These are phyloP conservation scores for Laetiporus sulphureus DNA, from an alignment of 1,284 basidiomycete genomes.

Conservation along the genomic window DNA sequence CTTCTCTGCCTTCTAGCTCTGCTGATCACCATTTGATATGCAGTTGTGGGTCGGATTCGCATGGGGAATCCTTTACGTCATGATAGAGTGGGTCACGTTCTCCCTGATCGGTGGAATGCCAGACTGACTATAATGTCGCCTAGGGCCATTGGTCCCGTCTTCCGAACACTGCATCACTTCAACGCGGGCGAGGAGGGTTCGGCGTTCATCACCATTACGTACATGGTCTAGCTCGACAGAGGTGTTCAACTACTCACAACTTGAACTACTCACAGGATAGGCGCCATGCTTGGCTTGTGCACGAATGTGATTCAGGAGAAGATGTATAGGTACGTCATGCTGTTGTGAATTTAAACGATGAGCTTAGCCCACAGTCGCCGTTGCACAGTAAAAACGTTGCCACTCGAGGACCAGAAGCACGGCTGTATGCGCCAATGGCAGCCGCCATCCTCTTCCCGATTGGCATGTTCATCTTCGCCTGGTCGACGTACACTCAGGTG, in stretches of 20 bases:
- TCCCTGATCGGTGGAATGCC: not conserved
- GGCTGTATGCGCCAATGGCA: slow-evolving; percentile 60
- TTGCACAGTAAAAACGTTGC: slow-evolving; percentile 42
- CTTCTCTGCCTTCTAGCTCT: not conserved
- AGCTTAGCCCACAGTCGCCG: not conserved
- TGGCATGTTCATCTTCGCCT: slow-evolving; percentile 64
- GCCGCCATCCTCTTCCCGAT: slow-evolving; percentile 58
- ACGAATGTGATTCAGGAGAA: slow-evolving; percentile 5
- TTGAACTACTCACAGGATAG: not conserved
- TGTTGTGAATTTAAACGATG: not conserved
- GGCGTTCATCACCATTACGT: slow-evolving; percentile 56
- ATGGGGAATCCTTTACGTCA: slow-evolving; percentile 73
- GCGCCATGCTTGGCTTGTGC: slow-evolving; percentile 1
- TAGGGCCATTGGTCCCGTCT: slow-evolving; percentile 59
- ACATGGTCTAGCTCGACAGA: slow-evolving; percentile 21
- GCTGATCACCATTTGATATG: slow-evolving; percentile 3
- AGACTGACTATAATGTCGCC: not conserved
- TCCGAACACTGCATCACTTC: slow-evolving; percentile 58
- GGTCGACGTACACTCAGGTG: slow-evolving; percentile 45
- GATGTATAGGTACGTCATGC: not conserved
- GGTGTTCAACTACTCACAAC: not conserved
- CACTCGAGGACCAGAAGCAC: slow-evolving; percentile 62
- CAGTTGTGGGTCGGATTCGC: slow-evolving; percentile 72
- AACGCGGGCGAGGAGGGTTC: slow-evolving; percentile 57
- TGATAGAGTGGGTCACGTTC: slow-evolving; percentile 47